Evolutionary conservation across 768 basidiomycete genomes (phyloP).

Genomic region (Suillus luteus): DNA sequence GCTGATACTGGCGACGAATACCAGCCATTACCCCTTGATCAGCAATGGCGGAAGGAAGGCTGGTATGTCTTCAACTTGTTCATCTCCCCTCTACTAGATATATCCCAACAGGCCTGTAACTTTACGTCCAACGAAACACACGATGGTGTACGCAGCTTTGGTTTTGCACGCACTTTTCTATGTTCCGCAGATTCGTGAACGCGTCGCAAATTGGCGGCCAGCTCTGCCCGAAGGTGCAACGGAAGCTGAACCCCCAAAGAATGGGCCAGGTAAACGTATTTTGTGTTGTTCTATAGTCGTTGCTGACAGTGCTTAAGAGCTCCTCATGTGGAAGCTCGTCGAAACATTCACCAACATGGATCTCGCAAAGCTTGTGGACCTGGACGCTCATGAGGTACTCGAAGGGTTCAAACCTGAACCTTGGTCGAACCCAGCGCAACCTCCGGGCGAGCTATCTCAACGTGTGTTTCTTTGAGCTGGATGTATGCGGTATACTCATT

Average conservation of each 20-base stretch:
- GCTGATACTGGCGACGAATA: conserved; percentile 50
- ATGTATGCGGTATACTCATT: not conserved
- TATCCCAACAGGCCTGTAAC: conserved; percentile 61
- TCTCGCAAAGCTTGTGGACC: conserved; percentile 56
- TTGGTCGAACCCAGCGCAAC: conserved; percentile 37
- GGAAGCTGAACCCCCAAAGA: conserved; percentile 30
- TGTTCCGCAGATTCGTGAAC: conserved; percentile 67
- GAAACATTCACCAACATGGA: conserved; percentile 75
- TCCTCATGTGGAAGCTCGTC: conserved; percentile 53
- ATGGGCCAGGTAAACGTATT: conserved; percentile 39
- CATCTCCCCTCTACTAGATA: conserved; percentile 8
- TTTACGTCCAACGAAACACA: conserved; percentile 55
- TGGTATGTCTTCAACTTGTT: conserved; percentile 43
- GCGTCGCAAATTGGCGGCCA: conserved; percentile 41
- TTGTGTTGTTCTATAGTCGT: not conserved
- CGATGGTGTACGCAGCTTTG: conserved; percentile 60
- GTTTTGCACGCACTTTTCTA: conserved; percentile 57
- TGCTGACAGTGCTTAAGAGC: conserved; percentile 25
- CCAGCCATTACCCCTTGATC: conserved; percentile 53
- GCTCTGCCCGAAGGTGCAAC: conserved; percentile 18
- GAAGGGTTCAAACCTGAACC: conserved; percentile 46
- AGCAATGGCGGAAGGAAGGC: conserved; percentile 55
- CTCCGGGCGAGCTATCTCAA: conserved; percentile 45
- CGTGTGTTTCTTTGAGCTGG: conserved; percentile 31
- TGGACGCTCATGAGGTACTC: conserved; percentile 54